These are phyloP conservation scores for Colletotrichum incanum DNA, from an alignment of 2,329 filamentous ascomycete species.

Conservation along the genomic window DNA sequence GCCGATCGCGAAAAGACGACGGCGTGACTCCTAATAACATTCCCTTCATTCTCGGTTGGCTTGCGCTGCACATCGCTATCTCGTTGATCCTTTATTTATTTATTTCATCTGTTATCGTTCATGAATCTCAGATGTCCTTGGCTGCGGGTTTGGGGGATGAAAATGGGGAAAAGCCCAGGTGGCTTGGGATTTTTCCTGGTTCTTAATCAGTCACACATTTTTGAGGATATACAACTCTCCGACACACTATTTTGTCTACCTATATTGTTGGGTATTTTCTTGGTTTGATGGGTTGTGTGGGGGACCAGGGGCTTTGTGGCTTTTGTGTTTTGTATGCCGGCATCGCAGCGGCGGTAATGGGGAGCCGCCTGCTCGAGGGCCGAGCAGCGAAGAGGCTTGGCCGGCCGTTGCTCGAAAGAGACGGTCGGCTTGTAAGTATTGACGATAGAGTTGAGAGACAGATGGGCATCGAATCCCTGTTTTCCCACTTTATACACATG, in stretches of 20 bases:
- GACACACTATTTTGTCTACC: constrained; percentile 32
- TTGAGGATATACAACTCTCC: constrained; percentile 37
- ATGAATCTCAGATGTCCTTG: constrained; percentile 43
- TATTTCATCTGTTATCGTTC: constrained; percentile 48
- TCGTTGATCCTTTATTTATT: constrained; percentile 48
- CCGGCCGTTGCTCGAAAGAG: constrained; percentile 41
- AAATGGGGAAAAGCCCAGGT: constrained; percentile 57
- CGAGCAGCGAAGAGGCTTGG: constrained; percentile 33
- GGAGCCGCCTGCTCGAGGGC: constrained; percentile 14
- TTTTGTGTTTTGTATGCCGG: constrained; percentile 33
- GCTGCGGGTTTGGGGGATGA: constrained; percentile 47
- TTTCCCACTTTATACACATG: constrained; percentile 33
- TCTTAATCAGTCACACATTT: constrained; percentile 43
- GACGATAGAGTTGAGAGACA: constrained; percentile 43
- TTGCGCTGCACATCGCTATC: constrained; percentile 33
- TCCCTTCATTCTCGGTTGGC: constrained; percentile 37
- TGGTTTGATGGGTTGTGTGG: constrained; percentile 34
- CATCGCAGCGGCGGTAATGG: constrained; percentile 23
- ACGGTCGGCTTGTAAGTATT: constrained; percentile 34
- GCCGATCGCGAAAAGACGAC: constrained; percentile 27
- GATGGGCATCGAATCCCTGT: constrained; percentile 41
- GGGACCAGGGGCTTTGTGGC: constrained; percentile 27
- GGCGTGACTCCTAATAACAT: constrained; percentile 41
- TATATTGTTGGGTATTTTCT: constrained; percentile 37
- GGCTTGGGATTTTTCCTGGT: constrained; percentile 53